phyloP scores from a whole-genome alignment of 768 basidiomycete genomes.

The Pleurotus djamor region DNA sequence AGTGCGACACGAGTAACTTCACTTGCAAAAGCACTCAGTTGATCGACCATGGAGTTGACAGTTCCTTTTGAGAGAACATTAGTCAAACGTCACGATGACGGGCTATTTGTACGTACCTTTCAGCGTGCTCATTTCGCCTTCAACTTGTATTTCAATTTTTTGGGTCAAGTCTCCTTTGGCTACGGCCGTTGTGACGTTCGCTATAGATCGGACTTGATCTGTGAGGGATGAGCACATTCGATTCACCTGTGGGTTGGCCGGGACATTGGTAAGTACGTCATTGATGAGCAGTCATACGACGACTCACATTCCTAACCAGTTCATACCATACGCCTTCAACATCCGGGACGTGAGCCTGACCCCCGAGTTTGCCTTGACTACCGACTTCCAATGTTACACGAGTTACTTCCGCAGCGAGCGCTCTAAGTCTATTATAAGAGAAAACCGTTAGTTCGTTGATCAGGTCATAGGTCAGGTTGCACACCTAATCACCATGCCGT shows the following conservation, averaged over 20 bases:
- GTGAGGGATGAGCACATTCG: constrained; percentile 81
- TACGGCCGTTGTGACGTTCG: constrained; percentile 85
- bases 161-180: constrained; percentile 89
- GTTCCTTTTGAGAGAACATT: constrained; percentile 37
- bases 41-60: constrained; percentile 95
- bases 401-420: constrained; percentile 80
- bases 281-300: too few species aligned
- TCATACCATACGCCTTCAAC: constrained; percentile 93
- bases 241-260: constrained; percentile 49
- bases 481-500: constrained; percentile 54
- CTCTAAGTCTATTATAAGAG: constrained; percentile 45
- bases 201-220: constrained; percentile 81
- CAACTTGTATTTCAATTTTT: constrained; percentile 89
- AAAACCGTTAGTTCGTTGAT: constrained; percentile 21
- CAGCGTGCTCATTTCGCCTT: constrained; percentile 82
- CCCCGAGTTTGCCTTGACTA: constrained; percentile 85
- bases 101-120: constrained; percentile 36
- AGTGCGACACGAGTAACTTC: constrained; percentile 83
- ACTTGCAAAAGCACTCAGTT: constrained; percentile 80
- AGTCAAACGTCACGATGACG: not conserved
- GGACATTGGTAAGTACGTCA: too few species aligned
- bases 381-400: constrained; percentile 85
- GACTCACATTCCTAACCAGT: constrained; percentile 68
- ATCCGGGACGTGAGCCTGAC: constrained; percentile 84
- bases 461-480: constrained; percentile 2